A percentile compares a stretch with the other conserved stretches of the same genome.
phyloP scores from a whole-genome alignment of 495 filamentous ascomycete species.

The Umbilicaria muhlenbergii region DNA sequence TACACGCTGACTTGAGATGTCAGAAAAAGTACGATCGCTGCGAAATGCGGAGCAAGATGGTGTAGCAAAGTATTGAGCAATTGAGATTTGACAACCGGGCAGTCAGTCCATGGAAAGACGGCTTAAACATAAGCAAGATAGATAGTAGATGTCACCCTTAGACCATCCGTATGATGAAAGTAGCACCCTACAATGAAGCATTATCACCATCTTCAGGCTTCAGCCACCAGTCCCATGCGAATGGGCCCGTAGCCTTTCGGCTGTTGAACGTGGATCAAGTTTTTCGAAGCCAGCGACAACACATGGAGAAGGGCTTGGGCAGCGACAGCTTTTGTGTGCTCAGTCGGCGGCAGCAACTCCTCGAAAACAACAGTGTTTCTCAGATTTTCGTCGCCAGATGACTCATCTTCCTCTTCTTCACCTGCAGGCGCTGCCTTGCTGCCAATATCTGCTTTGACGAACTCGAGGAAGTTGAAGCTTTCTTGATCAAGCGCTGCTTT shows the following conservation, averaged over 20 bases:
- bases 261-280: constrained; percentile 38
- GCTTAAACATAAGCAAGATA: too few species aligned
- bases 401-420: constrained; percentile 21
- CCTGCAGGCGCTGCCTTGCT: constrained; percentile 15
- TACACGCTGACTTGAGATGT: too few species aligned
- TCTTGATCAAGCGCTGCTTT: constrained; percentile 38
- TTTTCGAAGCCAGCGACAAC: constrained; percentile 53
- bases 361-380: constrained; percentile 40
- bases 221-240: constrained; percentile 9
- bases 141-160: too few species aligned
- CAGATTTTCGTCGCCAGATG: constrained; percentile 17
- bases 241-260: constrained; percentile 23
- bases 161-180: neutral
- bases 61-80: neutral
- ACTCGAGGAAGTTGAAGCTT: constrained; percentile 43
- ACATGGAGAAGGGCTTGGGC: constrained; percentile 62
- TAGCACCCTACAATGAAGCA: neutral
- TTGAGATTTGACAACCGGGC: neutral
- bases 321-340: constrained; percentile 41
- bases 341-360: constrained; percentile 36
- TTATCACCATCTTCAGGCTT: constrained; percentile 10
- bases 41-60: too few species aligned
- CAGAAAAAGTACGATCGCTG: too few species aligned
- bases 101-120: too few species aligned
- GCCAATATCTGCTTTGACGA: constrained; percentile 26